phyloP scores from a whole-genome alignment of 1,284 basidiomycete genomes.

The Rhodotorula sp. region DNA sequence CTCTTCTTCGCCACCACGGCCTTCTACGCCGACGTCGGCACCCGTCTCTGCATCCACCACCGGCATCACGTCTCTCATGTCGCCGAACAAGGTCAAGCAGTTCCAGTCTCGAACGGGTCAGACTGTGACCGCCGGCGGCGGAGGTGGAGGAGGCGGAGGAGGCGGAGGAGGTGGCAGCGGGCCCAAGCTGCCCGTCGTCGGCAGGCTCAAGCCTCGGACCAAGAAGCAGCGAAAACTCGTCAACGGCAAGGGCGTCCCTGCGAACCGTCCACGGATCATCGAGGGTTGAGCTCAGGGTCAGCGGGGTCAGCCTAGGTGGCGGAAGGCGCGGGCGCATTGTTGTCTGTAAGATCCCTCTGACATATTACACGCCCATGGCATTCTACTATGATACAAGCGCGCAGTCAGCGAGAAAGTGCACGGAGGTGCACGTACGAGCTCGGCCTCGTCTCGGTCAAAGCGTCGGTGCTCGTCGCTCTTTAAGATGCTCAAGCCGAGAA shows the following conservation, averaged over 20 bases:
- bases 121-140: background rate
- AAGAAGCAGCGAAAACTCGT: background rate
- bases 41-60: background rate
- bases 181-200: background rate
- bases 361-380: too few relatives aligned
- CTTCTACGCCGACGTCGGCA: background rate
- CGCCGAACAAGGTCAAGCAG: background rate
- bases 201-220: background rate
- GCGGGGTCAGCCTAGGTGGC: background rate
- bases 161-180: too few relatives aligned
- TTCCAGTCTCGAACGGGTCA: background rate
- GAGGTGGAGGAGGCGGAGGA: too few relatives aligned
- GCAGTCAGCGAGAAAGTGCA: too few relatives aligned
- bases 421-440: too few relatives aligned
- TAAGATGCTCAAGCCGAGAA: too few relatives aligned
- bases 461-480: too few relatives aligned
- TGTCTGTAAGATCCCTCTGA: too few relatives aligned
- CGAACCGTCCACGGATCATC: conserved; percentile 3
- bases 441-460: too few relatives aligned
- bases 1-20: background rate
- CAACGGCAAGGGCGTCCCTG: background rate
- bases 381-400: too few relatives aligned
- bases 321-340: too few relatives aligned
- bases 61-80: background rate
- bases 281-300: background rate